Base-by-base conservation (phyloP, 768 basidiomycete genomes). In the Kwoniella dendrophila region DNA sequence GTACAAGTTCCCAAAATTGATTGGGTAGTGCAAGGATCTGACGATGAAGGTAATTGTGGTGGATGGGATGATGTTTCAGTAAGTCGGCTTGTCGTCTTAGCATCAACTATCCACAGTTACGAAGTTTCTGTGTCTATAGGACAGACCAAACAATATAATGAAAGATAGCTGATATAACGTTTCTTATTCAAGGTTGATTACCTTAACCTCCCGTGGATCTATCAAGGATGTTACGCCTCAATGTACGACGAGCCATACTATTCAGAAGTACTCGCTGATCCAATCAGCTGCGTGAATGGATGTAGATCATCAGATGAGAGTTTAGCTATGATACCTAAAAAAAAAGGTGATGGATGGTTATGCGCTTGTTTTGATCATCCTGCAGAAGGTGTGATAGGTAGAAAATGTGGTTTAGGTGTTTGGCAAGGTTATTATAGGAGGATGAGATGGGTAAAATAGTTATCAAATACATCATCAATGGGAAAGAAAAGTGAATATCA, bases 141-240 rank as follows among this genome's bases (percentile, higher is more conserved):
- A n/a, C n/a, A n/a, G n/a, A n/a, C n/a, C n/a, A n/a, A n/a, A n/a
- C n/a, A n/a, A n/a, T n/a, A 26, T 6, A 32, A 26, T 49, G n/a
- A 8, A 6, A 26, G 5, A 34, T 34, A n/a, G 3, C 33, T 53
- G 6, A 53, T 20, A 50, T 16, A 7, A 50, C 5, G 11, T 27
- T 11, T 18, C 38, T 11, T 43, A n/a, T n/a, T n/a, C n/a, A 11
- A 49, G 56, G 32, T 58, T 18, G 47, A 47, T 40, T 58, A 36
- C 30, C 32, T 49, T 3, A 58, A 34, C 44, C 6, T 58, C 33
- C 34, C 56, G n/a, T 56, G 38, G 29, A 56, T 56, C 40, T 56
- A 43, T 22, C 40, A 56, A 38, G 54, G 54, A 2, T 56, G 54
- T 22, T 56, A 56, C 54, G 16, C 54, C 41, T 56, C 54, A 3